Evolutionary conservation across 2,329 filamentous ascomycete genomes (phyloP), one percentile per base, ranked within the genome.

Genomic region (Monascus ruber): DNA sequence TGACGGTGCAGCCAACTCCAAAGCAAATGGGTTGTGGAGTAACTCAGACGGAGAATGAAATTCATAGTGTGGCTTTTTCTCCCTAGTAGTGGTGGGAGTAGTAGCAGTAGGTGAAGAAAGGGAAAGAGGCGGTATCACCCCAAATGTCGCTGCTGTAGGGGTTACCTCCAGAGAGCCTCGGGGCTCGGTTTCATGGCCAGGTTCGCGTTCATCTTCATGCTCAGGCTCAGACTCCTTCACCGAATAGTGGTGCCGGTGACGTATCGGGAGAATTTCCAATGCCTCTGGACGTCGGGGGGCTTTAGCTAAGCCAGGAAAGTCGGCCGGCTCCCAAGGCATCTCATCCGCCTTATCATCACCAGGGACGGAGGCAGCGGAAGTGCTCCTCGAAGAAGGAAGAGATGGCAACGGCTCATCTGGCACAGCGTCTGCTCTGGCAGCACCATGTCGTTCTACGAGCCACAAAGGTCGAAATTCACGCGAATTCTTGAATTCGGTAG

Each of bases 381-480:
- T 62, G 34, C 59, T 63, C 34, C 64, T 55, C 4, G 70, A 73
- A 4, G 66, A 68, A 31, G 71, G 71, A 7, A 74, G 56, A n/a
- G 68, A 68, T 28, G 71, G 71, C 35, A 68, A 57, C 4, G 62
- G 51, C 37, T 68, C 66, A 25, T 67, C 61, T 9, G 47, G 44
- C 31, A 65, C 57, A 10, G 52, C 56, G 45, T 58, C 63, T 11
- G 57, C 53, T 50, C 72, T 70, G 11, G 47, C 53, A 6, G 55
- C 46, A 17, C 65, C 63, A 47, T 71, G 75, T 26, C 70, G 78
- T 58, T 93, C 84, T 5, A 94, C 76, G 24, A 94, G 77, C 60
- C 84, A 89, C 6, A 95, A 66, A 0, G 88, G 88, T 48, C 83
- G 80, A 52, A 88, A 81, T 54, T 91, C 85, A 39, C 74, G 74